Base-by-base conservation (phyloP, 345 rosid species). In the Euphorbia peplus region DNA sequence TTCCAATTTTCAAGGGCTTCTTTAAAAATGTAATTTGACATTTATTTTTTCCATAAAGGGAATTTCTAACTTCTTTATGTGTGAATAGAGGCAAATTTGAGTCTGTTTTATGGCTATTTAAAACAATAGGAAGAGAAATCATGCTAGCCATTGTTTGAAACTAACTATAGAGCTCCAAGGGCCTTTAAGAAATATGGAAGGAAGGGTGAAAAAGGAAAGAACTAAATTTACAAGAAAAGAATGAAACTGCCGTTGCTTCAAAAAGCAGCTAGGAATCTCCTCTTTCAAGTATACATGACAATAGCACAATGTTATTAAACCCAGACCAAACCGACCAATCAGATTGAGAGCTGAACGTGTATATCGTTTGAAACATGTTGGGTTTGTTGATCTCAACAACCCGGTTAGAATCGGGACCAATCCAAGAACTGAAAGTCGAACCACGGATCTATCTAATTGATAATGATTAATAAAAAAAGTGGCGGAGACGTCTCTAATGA, bases 121-220 rank as follows among this genome's bases (percentile, higher is more conserved):
- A 15, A 44, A 67, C 37, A 25, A 65, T 44, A 6, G 75, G 60
- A 44, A 66, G 35, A 15, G 67, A 52, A 68, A 65, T 37, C 64
- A 60, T 18, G 0, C 48, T 47, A 18, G 48, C 57, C 72, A 69
- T 69, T 59, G 9, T 51, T 24, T 29, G 8, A 37, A 16, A 39
- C 12, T 52, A 39, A 39, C 42, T 12, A 44, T 44, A 44, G 50
- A 44, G 2, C 3, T 44, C 50, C 50, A 44, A 44, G 50, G 50
- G 50, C 50, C 14, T 44, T 7, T 44, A 8, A 12, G 47, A 7
- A 42, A 7, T 42, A 42, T 42, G 13, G 14, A 42, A 42, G 14
- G 47, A n/a, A n/a, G n/a, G n/a, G 50, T 12, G 1, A 15, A 44
- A 44, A 44, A 44, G 4, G 16, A 44, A 44, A 44, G 42, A 44